phyloP scores from a whole-genome alignment of 73 alveolate genomes.

The Paramecium pentaurelia region DNA sequence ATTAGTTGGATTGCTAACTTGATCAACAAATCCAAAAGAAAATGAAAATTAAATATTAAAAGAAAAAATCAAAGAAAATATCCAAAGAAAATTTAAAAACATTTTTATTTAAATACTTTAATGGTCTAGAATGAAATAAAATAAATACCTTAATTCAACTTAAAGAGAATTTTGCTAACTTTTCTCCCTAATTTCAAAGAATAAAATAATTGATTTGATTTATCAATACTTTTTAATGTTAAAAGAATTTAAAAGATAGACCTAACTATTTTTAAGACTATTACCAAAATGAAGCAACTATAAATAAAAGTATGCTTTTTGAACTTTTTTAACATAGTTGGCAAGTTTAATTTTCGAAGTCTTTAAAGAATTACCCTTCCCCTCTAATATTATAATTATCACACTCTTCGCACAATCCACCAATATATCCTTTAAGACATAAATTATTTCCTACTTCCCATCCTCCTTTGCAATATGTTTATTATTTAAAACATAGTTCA shows the following conservation, averaged over 20 bases:
- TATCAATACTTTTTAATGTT: not conserved
- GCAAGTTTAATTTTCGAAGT: not conserved
- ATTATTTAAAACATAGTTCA: not conserved
- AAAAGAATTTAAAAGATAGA: not conserved
- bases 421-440: conserved; percentile 33
- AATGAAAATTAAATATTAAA: not conserved
- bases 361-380: not conserved
- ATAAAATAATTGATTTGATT: not conserved
- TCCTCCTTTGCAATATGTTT: conserved; percentile 18
- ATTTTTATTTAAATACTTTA: not conserved
- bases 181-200: not conserved
- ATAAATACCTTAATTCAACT: not conserved
- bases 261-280: not conserved
- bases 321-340: not conserved
- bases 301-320: not conserved
- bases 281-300: not conserved
- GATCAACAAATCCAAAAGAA: not conserved
- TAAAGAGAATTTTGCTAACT: not conserved
- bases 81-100: not conserved
- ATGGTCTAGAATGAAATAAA: not conserved
- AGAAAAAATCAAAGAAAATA: not conserved
- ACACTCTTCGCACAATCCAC: conserved; percentile 47
- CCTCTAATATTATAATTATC: not conserved
- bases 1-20: not conserved
- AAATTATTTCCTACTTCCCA: not conserved